Evolutionary conservation across 2,329 filamentous ascomycete genomes (phyloP), one percentile per base, ranked within the genome.

Genomic region (Penicillium sp.): DNA sequence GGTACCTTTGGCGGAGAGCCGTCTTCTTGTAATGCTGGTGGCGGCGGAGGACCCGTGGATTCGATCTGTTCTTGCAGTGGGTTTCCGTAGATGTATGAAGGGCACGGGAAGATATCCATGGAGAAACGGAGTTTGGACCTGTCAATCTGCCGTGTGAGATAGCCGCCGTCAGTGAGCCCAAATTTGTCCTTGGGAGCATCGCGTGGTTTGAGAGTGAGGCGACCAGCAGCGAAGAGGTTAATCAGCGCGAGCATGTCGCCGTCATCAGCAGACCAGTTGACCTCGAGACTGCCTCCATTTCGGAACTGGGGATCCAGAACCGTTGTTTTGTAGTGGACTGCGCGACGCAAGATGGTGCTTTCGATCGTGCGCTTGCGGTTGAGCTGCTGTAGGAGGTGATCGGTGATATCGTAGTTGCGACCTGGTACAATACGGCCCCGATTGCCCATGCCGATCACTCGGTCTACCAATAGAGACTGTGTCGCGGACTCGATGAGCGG

Each of bases 111-210:
- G 11, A 75, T 52, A 14, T 74, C 65, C 11, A 76, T 54, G 1
- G 62, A 52, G 48, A 76, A 77, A 10, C 64, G 64, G 13, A 77
- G 58, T 14, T 65, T 62, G 5, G 53, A 54, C 49, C 71, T 74
- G 50, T 77, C 70, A 57, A 77, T 71, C 29, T 67, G 60, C 11
- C 72, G 62, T 0, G 73, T 75, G 35, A 72, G 59, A 43, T 77
- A 77, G 9, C 69, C 69, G 7, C 69, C 67, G 7, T 74, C 69
- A 8, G 69, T 71, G 4, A 76, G 61, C 8, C 75, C 74, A 49
- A 69, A 76, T 50, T 70, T 70, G 37, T 71, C 65, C 13, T 63
- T 59, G 3, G 74, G 73, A 1, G 69, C 63, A 42, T 74, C 65
- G 2, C 59, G 57, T 3, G 72, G 69, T 10, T 53, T 50, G 4